These are phyloP conservation scores for Actinomucor elegans DNA, from an alignment of 371 early-diverging fungal genomes.

Conservation along the genomic window DNA sequence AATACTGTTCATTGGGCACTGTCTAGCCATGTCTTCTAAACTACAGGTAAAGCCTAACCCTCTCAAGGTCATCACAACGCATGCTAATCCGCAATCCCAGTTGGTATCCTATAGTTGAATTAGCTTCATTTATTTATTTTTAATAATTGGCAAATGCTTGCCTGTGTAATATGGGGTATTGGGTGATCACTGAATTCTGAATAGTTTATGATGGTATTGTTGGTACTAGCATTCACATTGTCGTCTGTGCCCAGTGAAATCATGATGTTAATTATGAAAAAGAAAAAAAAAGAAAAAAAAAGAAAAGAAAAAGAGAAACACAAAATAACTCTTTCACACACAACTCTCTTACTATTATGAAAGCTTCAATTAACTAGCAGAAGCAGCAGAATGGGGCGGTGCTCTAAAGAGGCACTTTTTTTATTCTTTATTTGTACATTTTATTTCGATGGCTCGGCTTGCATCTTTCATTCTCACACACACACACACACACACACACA, in stretches of 20 bases:
- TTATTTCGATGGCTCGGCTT: too few relatives aligned
- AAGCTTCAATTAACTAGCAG: too few relatives aligned
- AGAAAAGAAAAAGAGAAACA: background rate
- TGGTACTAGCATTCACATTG: slow-evolving; percentile 4
- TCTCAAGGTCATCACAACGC: slow-evolving; percentile 73
- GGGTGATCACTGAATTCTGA: slow-evolving; percentile 28
- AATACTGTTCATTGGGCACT: slow-evolving; percentile 63
- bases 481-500: background rate
- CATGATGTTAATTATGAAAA: slow-evolving; percentile 8
- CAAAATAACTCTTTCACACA: background rate
- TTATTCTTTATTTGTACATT: too few relatives aligned
- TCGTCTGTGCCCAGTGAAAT: slow-evolving; percentile 22
- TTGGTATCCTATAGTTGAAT: slow-evolving; percentile 24
- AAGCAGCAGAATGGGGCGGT: too few relatives aligned
- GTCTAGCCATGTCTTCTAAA: slow-evolving; percentile 39
- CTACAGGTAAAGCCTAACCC: slow-evolving; percentile 53
- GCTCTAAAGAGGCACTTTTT: too few relatives aligned
- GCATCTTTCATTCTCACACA: too few relatives aligned
- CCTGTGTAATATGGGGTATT: slow-evolving; percentile 35
- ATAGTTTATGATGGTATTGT: slow-evolving; percentile 27
- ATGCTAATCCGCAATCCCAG: slow-evolving; percentile 91
- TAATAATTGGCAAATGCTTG: slow-evolving; percentile 4
- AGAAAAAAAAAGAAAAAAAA: slow-evolving; percentile 6
- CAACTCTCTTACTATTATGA: too few relatives aligned
- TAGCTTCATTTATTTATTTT: background rate